phyloP scores from a whole-genome alignment of 768 basidiomycete species.

The Vararia minispora region DNA sequence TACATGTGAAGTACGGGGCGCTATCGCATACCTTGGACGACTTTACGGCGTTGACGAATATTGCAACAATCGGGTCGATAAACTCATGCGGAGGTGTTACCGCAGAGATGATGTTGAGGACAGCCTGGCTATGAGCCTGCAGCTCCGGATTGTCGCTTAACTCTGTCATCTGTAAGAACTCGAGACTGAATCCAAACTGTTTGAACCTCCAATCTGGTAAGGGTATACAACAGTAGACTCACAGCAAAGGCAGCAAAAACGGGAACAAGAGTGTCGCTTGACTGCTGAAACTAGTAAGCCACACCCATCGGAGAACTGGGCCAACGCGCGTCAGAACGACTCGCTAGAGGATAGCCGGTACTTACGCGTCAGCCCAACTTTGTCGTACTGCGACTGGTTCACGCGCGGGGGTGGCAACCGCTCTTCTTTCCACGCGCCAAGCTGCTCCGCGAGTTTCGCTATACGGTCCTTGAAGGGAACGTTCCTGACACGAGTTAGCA shows the following conservation, averaged over 20 bases:
- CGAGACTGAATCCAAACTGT: constrained; percentile 42
- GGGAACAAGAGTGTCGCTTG: constrained; percentile 70
- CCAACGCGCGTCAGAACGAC: constrained; percentile 10
- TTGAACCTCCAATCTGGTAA: constrained; percentile 4
- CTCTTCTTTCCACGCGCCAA: constrained; percentile 63
- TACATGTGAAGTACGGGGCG: constrained; percentile 9
- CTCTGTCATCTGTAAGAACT: constrained; percentile 84
- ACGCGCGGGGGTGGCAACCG: constrained; percentile 81
- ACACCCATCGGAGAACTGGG: constrained; percentile 73
- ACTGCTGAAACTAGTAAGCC: constrained; percentile 63
- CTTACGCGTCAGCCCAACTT: constrained; percentile 76
- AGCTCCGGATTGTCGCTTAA: constrained; percentile 78
- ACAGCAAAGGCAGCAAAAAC: constrained; percentile 71
- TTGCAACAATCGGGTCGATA: constrained; percentile 45
- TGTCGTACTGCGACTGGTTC: constrained; percentile 83
- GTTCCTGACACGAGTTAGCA: constrained; percentile 25
- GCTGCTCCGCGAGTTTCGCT: constrained; percentile 38
- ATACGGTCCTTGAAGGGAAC: constrained; percentile 48
- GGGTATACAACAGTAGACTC: constrained; percentile 21
- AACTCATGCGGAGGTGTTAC: constrained; percentile 63
- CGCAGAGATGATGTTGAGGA: constrained; percentile 74
- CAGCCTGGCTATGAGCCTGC: constrained; percentile 69
- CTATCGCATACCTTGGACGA: constrained; percentile 68
- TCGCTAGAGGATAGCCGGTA: constrained; percentile 4
- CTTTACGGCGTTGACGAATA: constrained; percentile 63